Base-by-base conservation (phyloP, 2,329 filamentous ascomycete genomes). In the Diplodia corticola region DNA sequence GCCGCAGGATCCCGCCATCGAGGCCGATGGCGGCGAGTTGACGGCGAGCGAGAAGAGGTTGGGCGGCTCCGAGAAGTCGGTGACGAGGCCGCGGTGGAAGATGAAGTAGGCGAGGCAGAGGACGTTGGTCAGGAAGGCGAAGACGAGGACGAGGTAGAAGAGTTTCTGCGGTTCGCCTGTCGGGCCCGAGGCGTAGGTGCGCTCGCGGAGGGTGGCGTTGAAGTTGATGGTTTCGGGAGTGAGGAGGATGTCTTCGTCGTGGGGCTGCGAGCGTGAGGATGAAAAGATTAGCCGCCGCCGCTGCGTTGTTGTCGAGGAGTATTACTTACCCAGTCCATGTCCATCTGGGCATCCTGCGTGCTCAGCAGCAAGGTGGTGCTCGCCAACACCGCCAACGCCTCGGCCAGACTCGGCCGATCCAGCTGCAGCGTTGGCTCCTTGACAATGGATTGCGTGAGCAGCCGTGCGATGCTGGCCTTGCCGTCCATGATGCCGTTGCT, bases 51-150 rank as follows among this genome's bases (percentile, higher is more conserved):
- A 82, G 71, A 93, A 93, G 2, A 93, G 79, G 73, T 93, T 93
- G 64, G 89, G 86, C 0, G 91, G 89, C 71, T 94, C 91, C 0
- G 88, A 91, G 73, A 90, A 93, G 78, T 94, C 91, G 0, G 89
- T 93, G 7, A 94, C 86, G 24, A 91, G 83, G 0, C 86, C 85
- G 73, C 69, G 84, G 63, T 86, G 80, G 54, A 85, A 73, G 60
- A 89, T 74, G 69, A 89, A 82, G 76, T 92, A 92, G 2, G 80
- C 72, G 0, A 92, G 78, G 66, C 89, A 90, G 46, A 89, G 79
- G 28, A 88, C 67, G 73, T 91, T 93, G 71, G 90, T 86, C 26
- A 85, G 69, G 71, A 92, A 91, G 1, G 91, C 88, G 15, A 88
- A 76, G 1, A 84, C 72, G 0, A 94, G 84, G 0, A 93, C 82